Conservation (phyloP, 768 basidiomycete species). For the Dioszegia crocea region DNA sequence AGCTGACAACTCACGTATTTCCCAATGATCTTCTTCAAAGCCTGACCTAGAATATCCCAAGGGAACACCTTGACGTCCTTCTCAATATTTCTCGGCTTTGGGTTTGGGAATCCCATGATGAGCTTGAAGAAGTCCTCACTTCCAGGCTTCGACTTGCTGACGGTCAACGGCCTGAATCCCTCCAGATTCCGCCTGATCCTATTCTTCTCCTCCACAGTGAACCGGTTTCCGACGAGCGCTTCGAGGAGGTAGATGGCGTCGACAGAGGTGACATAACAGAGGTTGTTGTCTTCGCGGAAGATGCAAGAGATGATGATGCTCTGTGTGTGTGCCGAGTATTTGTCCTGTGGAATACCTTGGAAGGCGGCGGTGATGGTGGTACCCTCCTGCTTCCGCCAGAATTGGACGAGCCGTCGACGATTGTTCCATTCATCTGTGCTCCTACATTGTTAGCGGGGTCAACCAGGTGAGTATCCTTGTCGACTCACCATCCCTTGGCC, state of each 20-base stretch:
- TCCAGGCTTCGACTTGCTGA: constrained; percentile 76
- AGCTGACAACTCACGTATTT: constrained; percentile 51
- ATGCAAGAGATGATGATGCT: constrained; percentile 93
- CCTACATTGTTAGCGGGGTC: constrained; percentile 25
- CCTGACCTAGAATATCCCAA: constrained; percentile 52
- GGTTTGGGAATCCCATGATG: constrained; percentile 93
- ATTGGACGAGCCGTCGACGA: constrained; percentile 80
- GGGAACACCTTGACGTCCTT: constrained; percentile 72
- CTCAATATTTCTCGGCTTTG: constrained; percentile 93
- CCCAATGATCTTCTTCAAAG: constrained; percentile 53
- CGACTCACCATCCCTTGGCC: constrained; percentile 52
- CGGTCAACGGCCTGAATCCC: constrained; percentile 81
- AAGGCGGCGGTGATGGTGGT: constrained; percentile 72
- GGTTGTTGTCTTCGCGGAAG: constrained; percentile 68
- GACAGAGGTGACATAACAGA: constrained; percentile 87
- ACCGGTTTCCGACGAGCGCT: constrained; percentile 66
- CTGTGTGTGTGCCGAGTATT: constrained; percentile 59
- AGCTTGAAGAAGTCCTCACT: constrained; percentile 85
- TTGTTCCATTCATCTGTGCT: constrained; percentile 61
- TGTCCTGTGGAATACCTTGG: constrained; percentile 66
- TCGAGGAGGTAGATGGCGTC: constrained; percentile 93
- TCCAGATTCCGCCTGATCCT: constrained; percentile 91
- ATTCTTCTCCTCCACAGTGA: constrained; percentile 95
- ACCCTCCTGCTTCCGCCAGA: constrained; percentile 72
- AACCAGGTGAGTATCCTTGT: no score